Conservation (phyloP, 2,329 filamentous ascomycete species). For the Neocatenulostroma microsporum region DNA sequence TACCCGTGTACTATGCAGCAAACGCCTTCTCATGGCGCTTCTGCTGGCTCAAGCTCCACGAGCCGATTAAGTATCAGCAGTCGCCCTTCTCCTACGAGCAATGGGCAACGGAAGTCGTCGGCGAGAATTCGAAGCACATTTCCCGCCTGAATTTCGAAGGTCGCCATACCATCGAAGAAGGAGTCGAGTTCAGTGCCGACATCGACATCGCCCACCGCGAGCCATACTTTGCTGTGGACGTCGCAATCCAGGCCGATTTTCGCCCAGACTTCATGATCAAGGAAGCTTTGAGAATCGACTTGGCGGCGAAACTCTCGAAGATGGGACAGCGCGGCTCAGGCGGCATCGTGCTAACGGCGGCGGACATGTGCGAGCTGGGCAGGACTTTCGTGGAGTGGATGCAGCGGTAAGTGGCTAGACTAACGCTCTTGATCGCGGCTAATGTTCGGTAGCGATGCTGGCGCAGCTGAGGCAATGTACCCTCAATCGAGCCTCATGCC, state of each 20-base stretch:
- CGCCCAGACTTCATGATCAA: background rate
- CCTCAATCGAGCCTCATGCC: too few species aligned
- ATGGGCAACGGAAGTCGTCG: constrained; percentile 5
- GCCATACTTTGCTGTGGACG: constrained; percentile 7
- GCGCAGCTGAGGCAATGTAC: too few species aligned
- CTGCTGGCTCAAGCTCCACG: constrained; percentile 9
- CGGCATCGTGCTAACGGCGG: too few species aligned
- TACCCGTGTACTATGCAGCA: constrained; percentile 10
- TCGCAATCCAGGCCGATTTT: background rate
- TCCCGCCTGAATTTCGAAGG: constrained; percentile 9
- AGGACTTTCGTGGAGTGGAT: too few species aligned
- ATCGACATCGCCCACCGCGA: constrained; percentile 7
- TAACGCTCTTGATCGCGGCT: too few species aligned
- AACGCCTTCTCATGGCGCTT: constrained; percentile 13
- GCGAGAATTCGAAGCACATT: constrained; percentile 3
- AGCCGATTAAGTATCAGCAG: too few species aligned
- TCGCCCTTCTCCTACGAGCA: constrained; percentile 7
- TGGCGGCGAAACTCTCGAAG: too few species aligned
- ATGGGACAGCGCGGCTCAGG: too few species aligned
- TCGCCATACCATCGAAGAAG: constrained; percentile 11
- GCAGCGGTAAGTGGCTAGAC: too few species aligned
- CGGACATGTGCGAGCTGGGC: too few species aligned
- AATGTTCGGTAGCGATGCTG: too few species aligned
- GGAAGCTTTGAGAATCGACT: too few species aligned
- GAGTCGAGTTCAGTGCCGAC: constrained; percentile 10